Base-by-base conservation (phyloP, 192 early-diverging fungal species). In the Podila epicladia region DNA sequence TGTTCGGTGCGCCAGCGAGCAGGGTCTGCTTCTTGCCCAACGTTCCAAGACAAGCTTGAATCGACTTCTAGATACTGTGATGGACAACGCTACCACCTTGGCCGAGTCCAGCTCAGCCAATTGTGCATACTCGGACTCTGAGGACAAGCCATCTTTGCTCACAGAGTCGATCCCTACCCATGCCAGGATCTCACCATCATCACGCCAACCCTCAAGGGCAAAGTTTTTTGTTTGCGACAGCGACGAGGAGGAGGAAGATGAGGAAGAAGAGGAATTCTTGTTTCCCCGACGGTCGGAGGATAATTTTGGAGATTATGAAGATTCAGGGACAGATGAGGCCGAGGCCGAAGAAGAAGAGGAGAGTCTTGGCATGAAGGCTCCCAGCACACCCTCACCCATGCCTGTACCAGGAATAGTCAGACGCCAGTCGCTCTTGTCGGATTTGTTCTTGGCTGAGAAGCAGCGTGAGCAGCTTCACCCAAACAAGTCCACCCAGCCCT, bases 161-260 rank as follows among this genome's bases (percentile, higher is more conserved):
- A 29, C 0, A 20, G 13, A 7, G 26, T 61, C 29, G 20, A 32
- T 15, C 32, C 28, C 31, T 33, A 15, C 28, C 31, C 29, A 8
- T 20, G 28, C 22, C 8, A 26, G 15, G 9, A 64, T 12, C 24
- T 24, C 64, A 17, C 64, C 41, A 45, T 32, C 20, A 15, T 53
- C 22, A 59, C 20, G 24, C 53, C 17, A 53, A 6, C n/a, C 48
- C 33, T 24, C 58, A 32, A 62, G 59, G 49, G 58, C 48, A n/a
- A 73, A 73, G 58, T 73, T 73, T 31, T 73, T 73, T 61, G 55
- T 73, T 17, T 65, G 57, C 28, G 64, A 66, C 4, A 55, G 58
- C 12, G 65, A 64, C 53, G 64, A 66, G 19, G 45, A 60, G 19
- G 51, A 31, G 8, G 55, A 58, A 4, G 51, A 64, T 13, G 70